A percentile compares a stretch with the other conserved stretches of the same genome.
Evolutionary conservation across 805 yeast genomes (phyloP).

Genomic region (Suhomyces emberorum): DNA sequence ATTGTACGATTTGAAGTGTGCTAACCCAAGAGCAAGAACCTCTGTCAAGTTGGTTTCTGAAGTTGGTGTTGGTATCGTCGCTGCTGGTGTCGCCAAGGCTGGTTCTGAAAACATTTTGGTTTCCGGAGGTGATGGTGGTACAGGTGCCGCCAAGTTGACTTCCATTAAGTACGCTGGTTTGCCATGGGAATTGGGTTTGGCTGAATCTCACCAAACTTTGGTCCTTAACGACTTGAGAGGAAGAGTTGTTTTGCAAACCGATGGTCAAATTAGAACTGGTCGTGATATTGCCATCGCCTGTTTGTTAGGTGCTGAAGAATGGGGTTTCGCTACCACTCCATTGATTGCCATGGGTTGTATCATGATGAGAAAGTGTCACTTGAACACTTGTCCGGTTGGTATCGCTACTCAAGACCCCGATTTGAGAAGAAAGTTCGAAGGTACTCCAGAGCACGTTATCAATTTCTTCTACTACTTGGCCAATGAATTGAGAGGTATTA

Average conservation of each 20-base stretch:
- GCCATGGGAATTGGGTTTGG: constrained; percentile 98
- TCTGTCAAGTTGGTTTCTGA: constrained; percentile 96
- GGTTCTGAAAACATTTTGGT: constrained; percentile 95
- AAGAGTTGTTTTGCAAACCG: constrained; percentile 94
- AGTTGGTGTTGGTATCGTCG: constrained; percentile 98
- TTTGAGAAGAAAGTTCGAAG: constrained; percentile 84
- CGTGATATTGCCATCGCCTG: constrained; percentile 96
- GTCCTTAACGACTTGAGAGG: constrained; percentile 96
- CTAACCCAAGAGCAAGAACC: constrained; percentile 95
- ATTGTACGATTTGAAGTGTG: constrained; percentile 92
- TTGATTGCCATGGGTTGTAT: constrained; percentile 97
- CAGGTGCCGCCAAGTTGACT: constrained; percentile 98
- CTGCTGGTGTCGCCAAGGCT: constrained; percentile 98
- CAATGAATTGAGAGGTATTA: constrained; percentile 84
- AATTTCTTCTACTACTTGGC: constrained; percentile 95
- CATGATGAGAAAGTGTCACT: constrained; percentile 92
- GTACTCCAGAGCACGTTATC: constrained; percentile 98
- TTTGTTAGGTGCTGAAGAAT: constrained; percentile 95
- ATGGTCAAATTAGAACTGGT: constrained; percentile 96
- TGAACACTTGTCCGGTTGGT: constrained; percentile 96
- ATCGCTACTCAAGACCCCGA: constrained; percentile 98
- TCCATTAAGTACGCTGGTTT: constrained; percentile 96
- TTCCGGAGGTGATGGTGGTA: constrained; percentile 99
- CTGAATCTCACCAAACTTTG: constrained; percentile 96
- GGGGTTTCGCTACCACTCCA: constrained; percentile 98